Evolutionary conservation across 768 basidiomycete genomes (phyloP), one percentile per base, ranked within the genome.

Genomic region (Russula lepida): DNA sequence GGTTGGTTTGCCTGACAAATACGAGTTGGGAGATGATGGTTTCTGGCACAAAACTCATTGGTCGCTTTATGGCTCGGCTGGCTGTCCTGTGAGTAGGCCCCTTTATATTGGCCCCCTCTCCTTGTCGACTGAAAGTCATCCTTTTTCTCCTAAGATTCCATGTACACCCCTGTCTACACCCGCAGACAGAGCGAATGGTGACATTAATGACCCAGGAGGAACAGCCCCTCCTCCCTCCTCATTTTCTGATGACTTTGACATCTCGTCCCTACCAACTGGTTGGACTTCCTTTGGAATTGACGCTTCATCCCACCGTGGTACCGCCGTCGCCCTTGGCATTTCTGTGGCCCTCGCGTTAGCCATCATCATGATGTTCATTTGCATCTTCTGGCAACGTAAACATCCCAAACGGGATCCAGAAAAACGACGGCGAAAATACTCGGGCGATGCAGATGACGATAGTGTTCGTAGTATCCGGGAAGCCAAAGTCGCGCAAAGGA

Each of bases 21-120:
- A 69, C 59, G 59, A 54, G 30, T 8, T 50, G 28, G 66, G 60
- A 33, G 47, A 43, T 12, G 69, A 69, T 57, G 69, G 68, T 37
- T 27, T 30, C 8, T 69, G 65, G 64, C 59, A 65, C 44, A 68
- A 69, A 58, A 60, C 64, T 13, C 32, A 54, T 28, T 89, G 84
- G 74, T 80, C 83, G 13, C 72, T 88, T 41, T 88, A 84, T 66
- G 88, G 88, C n/a, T 84, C 83, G n/a, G 81, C 84, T 15, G 75
- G 85, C 41, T 81, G 85, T 68, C 62, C 74, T n/a, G 82, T 82
- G 67, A 74, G 83, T 75, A 32, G 15, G 2, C 13, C 12, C 2
- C 23, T 27, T 53, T 35, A 19, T 15, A 6, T 8, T 32, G 27
- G 21, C 17, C 19, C 57, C 21, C 33, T 47, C 41, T 21, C 17